Percentiles rank a stretch among this genome's conserved stretches.
Evolutionary conservation across 768 basidiomycete genomes (phyloP).

Genomic region (Podaxis mareebaensis): DNA sequence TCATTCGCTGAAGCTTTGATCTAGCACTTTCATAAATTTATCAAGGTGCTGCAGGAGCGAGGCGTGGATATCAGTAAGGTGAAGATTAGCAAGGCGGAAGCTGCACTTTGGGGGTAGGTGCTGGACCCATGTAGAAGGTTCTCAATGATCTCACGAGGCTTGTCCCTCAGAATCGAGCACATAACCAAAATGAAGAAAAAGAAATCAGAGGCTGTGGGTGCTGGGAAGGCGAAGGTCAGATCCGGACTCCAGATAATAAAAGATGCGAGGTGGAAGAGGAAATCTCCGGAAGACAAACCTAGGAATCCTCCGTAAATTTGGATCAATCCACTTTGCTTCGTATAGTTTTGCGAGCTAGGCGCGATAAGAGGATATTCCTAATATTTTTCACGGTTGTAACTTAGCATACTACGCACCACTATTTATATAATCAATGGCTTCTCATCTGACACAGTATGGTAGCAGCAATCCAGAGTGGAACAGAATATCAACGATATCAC

Average conservation of each 20-base stretch:
- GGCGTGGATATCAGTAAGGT: constrained; percentile 63
- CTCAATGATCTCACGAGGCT: neutral
- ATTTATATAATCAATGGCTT: no score
- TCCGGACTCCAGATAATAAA: constrained; percentile 22
- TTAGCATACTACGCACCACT: neutral
- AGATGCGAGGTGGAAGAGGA: constrained; percentile 31
- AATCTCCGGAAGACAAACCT: constrained; percentile 28
- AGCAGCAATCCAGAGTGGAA: neutral
- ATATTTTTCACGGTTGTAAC: neutral
- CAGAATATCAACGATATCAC: constrained; percentile 24
- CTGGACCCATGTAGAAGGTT: neutral
- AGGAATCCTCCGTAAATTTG: neutral
- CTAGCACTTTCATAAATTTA: constrained; percentile 61
- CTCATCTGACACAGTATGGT: no score
- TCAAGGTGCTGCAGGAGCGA: constrained; percentile 48
- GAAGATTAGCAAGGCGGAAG: constrained; percentile 60
- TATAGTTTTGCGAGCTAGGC: no score
- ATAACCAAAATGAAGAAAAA: constrained; percentile 44
- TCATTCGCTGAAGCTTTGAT: neutral
- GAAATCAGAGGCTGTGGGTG: constrained; percentile 29
- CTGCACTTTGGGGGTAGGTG: constrained; percentile 54
- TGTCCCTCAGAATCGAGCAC: constrained; percentile 43
- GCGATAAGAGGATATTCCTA: neutral
- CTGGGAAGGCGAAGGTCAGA: constrained; percentile 33
- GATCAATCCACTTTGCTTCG: neutral